Base-by-base conservation (phyloP, 805 yeast genomes). In the Dipodascus geniculatus region DNA sequence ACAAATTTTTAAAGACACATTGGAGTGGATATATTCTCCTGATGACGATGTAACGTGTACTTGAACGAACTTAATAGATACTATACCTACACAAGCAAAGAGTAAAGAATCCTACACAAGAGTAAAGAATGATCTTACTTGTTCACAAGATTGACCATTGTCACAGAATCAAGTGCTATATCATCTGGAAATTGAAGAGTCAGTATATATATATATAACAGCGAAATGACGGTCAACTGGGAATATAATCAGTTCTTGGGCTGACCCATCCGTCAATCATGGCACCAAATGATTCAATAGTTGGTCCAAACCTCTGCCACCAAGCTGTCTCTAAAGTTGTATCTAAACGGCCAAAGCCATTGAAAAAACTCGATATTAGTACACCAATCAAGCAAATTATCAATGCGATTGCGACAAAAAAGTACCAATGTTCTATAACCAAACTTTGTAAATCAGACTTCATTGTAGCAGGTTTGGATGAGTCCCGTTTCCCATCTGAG, bases 401-500 rank as follows among this genome's bases (percentile, higher is more conserved):
- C 6, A 38, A 38, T 38, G 44, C 44, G 17, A 17, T 17, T n/a
- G 20, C 17, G 17, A 38, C 14, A 28, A 28, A 28, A 28, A 28
- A 28, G 33, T 28, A 11, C 33, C 33, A 28, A 28, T 28, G 33
- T 28, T 28, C 33, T 38, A 11, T 38, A 6, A 38, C 4, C 4
- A 38, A 16, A 11, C 11, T 38, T 38, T 9, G 44, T n/a, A 38
- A 38, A 38, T n/a, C 20, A 8, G 35, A 28, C 14, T 28, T 28
- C 6, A 38, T 6, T 38, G 20, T 38, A 6, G 44, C 44, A 6
- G 44, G 11, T n/a, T 38, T 74, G 98, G 81, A 71, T 93, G 93
- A 53, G 99, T 91, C 56, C 91, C 96, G 70, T 91, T 93, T 69
- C 93, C 91, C 55, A 91, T 91, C 44, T 3, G 20, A 4, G 8